Evolutionary conservation across 1,139 yeast species (phyloP), one percentile per base, ranked within the genome.

Genomic region (Geotrichum restrictum): DNA sequence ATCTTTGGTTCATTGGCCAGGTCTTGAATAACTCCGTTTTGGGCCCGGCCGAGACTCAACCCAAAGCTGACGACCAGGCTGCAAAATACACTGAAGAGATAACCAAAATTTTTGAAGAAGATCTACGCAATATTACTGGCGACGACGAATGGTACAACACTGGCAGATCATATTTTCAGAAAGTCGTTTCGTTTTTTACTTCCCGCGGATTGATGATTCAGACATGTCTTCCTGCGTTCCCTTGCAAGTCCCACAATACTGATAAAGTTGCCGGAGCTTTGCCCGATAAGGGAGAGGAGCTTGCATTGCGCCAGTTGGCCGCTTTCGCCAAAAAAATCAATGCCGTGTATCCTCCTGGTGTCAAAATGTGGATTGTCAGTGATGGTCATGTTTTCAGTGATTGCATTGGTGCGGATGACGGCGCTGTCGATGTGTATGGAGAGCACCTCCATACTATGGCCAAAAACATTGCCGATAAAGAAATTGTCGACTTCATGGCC

Each of bases 321-420:
- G 21, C n/a, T 10, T 45, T 50, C 24, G 39, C 49, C 5, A 33
- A 47, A 16, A 39, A 33, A 38, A 47, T 53, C 10, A 24, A 44
- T 16, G 13, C 46, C 18, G 38, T 50, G 8, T 53, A 53, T 34
- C 44, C 53, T 13, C 56, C 56, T 14, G 56, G 56, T 3, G 47
- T 53, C n/a, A 53, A 53, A 31, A 41, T 53, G 37, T 53, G 56
- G 56, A 31, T 53, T 44, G 52, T 53, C 18, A 49, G 54, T 37
- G 56, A 53, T 31, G 56, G 56, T 16, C 56, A 53, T 34, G 56
- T 53, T 14, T 53, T 53, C 18, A 53, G 56, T 24, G 56, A 53
- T 22, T 53, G 56, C 37, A 50, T 52, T 53, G 56, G 56, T 5
- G 56, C 52, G 8, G 52, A 50, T 31, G 56, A 53, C 31, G 24